phyloP scores from a whole-genome alignment of 345 rosid species.

The Populus deltoides region DNA sequence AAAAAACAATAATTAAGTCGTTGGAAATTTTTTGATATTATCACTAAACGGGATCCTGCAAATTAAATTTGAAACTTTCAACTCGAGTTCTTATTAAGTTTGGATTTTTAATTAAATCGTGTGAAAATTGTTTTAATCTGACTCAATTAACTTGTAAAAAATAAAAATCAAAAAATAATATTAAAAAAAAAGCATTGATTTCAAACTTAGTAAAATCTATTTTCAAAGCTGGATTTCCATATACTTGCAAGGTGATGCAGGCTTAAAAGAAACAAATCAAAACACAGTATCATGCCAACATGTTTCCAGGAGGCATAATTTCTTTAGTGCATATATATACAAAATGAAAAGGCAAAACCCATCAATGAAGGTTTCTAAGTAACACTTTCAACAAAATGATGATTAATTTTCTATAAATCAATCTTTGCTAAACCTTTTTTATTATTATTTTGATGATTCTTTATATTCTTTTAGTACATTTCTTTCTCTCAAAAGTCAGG shows the following conservation, averaged over 20 bases:
- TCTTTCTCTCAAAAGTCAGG: neutral
- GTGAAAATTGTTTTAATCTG: too few species aligned
- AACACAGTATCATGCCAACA: neutral
- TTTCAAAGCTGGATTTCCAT: neutral
- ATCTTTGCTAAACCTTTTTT: neutral
- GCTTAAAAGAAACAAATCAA: neutral
- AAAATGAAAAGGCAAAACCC: neutral
- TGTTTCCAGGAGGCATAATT: neutral
- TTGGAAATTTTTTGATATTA: too few species aligned
- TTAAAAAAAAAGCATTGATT: too few species aligned
- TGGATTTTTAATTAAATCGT: too few species aligned
- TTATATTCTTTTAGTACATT: slow-evolving; percentile 10
- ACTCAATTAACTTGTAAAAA: too few species aligned
- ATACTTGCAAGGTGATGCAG: neutral
- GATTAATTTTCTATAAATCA: neutral
- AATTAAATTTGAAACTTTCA: too few species aligned
- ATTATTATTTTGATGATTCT: neutral
- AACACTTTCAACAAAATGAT: neutral
- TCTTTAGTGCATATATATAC: neutral
- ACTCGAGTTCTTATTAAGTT: too few species aligned
- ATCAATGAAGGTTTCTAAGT: neutral
- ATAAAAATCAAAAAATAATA: too few species aligned
- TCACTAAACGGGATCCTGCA: accelerated
- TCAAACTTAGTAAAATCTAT: too few species aligned
- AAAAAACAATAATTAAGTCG: too few species aligned